phyloP scores from a whole-genome alignment of 176 grass and related monocot genomes.

The Ananas comosus region DNA sequence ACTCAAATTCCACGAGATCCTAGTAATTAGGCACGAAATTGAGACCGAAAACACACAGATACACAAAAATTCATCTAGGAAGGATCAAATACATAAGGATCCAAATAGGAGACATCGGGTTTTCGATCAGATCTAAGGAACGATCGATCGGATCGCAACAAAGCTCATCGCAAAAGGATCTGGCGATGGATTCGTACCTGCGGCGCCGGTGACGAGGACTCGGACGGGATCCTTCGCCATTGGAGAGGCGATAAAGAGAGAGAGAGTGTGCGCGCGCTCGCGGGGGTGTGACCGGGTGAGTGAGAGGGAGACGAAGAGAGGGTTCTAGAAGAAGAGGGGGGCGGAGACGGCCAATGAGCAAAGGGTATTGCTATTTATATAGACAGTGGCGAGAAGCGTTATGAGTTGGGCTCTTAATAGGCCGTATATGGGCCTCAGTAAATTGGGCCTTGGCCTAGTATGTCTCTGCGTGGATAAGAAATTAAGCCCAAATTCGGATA shows the following conservation, averaged over 20 bases:
- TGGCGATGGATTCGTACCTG: constrained; percentile 48
- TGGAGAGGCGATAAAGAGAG: neutral
- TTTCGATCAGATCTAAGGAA: neutral
- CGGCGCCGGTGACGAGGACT: constrained; percentile 95
- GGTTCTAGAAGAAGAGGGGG: neutral
- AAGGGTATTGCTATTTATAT: neutral
- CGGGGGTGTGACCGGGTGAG: neutral
- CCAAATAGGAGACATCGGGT: neutral
- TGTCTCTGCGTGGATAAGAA: too few species aligned
- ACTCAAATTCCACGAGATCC: neutral
- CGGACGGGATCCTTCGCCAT: constrained; percentile 94
- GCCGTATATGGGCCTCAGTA: too few species aligned
- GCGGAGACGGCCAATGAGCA: neutral
- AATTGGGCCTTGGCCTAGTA: too few species aligned
- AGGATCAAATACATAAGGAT: neutral
- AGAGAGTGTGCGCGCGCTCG: neutral
- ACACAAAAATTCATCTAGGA: neutral
- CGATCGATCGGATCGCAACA: neutral
- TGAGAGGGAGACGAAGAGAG: neutral
- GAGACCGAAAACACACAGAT: neutral
- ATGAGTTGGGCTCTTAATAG: too few species aligned
- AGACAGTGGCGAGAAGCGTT: neutral
- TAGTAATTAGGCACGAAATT: neutral
- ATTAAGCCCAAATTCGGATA: too few species aligned
- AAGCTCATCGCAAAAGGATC: neutral